Evolutionary conservation across 257 asterid genomes (phyloP).

Genomic region (Gentiana straminea): DNA sequence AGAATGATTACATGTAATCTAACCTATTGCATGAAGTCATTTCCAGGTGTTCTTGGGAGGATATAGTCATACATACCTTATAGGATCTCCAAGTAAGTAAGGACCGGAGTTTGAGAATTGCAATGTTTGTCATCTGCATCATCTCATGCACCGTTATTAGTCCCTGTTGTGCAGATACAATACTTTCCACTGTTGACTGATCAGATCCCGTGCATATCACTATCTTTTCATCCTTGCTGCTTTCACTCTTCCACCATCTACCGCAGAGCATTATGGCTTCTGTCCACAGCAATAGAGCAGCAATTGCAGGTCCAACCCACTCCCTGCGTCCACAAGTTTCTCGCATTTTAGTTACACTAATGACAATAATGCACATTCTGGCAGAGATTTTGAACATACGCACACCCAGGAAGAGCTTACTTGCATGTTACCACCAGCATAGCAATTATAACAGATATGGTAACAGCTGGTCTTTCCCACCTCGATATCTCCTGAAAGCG

Average conservation of each 20-base stretch:
- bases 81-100: constrained; percentile 57
- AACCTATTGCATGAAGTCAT: neutral
- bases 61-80: constrained; percentile 34
- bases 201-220: constrained; percentile 48
- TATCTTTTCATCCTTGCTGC: constrained; percentile 34
- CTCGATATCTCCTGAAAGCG: constrained; percentile 24
- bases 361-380: too few relatives aligned
- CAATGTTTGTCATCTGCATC: constrained; percentile 48
- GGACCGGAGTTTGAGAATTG: constrained; percentile 65
- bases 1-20: neutral
- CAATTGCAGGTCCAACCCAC: constrained; percentile 60
- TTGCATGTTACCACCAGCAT: constrained; percentile 42
- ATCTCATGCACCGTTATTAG: constrained; percentile 43
- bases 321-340: constrained; percentile 29
- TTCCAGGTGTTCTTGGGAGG: neutral
- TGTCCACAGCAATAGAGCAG: constrained; percentile 37
- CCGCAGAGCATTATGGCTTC: constrained; percentile 39
- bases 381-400: too few relatives aligned
- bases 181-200: constrained; percentile 60
- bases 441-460: constrained; percentile 21
- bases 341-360: too few relatives aligned
- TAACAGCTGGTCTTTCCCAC: constrained; percentile 58
- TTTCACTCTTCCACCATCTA: constrained; percentile 17
- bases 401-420: constrained; percentile 24
- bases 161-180: constrained; percentile 83